Percentiles rank a stretch among this genome's conserved stretches.
These are phyloP conservation scores for Oryza nivara DNA, from an alignment of 176 grass and related monocot genomes.

Conservation along the genomic window DNA sequence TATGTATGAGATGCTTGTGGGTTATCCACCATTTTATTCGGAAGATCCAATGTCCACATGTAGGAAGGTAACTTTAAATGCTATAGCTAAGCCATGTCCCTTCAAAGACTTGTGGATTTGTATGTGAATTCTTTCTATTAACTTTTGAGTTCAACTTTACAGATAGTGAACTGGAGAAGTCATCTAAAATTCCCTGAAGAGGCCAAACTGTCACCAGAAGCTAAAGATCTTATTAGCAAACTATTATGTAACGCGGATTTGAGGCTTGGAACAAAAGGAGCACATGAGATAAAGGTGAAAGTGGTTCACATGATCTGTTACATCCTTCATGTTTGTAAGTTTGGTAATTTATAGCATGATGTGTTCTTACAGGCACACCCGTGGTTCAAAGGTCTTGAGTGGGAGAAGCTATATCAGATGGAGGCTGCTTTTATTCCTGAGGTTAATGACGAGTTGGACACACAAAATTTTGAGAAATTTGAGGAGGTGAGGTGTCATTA, in stretches of 20 bases:
- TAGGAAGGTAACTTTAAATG: constrained; percentile 66
- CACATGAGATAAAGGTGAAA: constrained; percentile 85
- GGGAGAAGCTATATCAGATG: constrained; percentile 89
- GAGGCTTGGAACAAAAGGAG: constrained; percentile 84
- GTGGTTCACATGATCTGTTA: constrained; percentile 5
- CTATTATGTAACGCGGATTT: constrained; percentile 88
- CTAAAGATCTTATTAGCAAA: constrained; percentile 81
- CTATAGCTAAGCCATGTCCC: constrained; percentile 21
- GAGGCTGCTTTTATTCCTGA: constrained; percentile 87
- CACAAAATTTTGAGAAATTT: constrained; percentile 90
- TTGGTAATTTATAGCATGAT: not conserved
- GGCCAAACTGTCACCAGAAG: constrained; percentile 72
- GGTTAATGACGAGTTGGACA: constrained; percentile 78
- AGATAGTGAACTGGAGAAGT: constrained; percentile 99
- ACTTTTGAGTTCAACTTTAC: constrained; percentile 23
- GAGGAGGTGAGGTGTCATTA: constrained; percentile 61
- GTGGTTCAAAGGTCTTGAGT: constrained; percentile 73
- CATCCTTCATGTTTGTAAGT: not conserved
- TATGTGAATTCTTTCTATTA: constrained; percentile 19
- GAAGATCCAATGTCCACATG: constrained; percentile 95
- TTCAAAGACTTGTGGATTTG: not conserved
- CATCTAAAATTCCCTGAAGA: constrained; percentile 96
- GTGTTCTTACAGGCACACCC: constrained; percentile 63
- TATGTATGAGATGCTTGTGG: constrained; percentile 99
- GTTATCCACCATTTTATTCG: constrained; percentile 97